phyloP scores from a whole-genome alignment of 2,329 filamentous ascomycete species.

The Chaetomium globosum region DNA sequence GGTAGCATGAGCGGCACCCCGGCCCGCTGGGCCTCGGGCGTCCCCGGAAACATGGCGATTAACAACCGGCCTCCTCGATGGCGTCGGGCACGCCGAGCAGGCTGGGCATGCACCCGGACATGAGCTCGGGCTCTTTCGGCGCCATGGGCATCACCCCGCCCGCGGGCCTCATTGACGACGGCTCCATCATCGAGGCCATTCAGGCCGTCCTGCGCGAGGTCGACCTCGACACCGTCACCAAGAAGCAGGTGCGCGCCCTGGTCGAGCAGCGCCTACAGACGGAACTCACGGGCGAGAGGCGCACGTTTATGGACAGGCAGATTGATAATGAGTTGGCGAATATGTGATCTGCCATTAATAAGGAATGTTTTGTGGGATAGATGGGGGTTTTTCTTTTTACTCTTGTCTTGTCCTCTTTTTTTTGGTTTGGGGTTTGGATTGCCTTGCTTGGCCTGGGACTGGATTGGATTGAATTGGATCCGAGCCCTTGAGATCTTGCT shows the following conservation, averaged over 20 bases:
- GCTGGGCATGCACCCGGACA: constrained; percentile 45
- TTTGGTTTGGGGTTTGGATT: constrained; percentile 12
- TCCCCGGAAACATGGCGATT: constrained; percentile 39
- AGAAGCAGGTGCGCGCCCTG: constrained; percentile 91
- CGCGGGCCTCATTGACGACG: constrained; percentile 71
- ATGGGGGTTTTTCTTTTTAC: neutral
- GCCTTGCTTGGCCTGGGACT: neutral
- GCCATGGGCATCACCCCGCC: constrained; percentile 50
- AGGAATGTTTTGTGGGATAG: neutral
- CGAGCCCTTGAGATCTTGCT: neutral
- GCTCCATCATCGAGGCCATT: constrained; percentile 80
- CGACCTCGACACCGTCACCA: constrained; percentile 94
- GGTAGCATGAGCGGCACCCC: constrained; percentile 53
- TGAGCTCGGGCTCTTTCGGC: constrained; percentile 58
- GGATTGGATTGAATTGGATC: constrained; percentile 1
- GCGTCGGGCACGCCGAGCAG: constrained; percentile 51
- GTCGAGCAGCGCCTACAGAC: constrained; percentile 93
- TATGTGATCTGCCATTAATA: constrained; percentile 62
- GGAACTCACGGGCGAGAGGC: constrained; percentile 81
- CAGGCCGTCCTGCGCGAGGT: constrained; percentile 81
- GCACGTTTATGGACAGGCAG: constrained; percentile 85
- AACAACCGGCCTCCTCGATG: constrained; percentile 48
- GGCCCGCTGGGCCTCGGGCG: constrained; percentile 41
- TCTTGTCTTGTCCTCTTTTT: neutral
- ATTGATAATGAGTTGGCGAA: constrained; percentile 93